Evolutionary conservation across 2,329 filamentous ascomycete genomes (phyloP), one percentile per base, ranked within the genome.

Genomic region (Coniochaeta hoffmannii): DNA sequence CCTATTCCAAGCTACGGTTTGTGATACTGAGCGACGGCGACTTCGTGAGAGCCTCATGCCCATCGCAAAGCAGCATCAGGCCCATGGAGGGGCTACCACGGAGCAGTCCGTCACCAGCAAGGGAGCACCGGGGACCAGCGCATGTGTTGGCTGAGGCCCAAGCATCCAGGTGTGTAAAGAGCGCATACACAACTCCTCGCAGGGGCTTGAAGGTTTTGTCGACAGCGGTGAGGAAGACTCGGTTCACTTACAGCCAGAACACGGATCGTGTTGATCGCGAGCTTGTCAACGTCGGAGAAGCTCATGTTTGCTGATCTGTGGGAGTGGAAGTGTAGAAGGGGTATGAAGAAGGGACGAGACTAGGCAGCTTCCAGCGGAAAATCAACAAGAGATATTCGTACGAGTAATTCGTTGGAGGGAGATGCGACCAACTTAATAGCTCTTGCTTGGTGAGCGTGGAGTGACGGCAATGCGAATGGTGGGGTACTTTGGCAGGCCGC

Each of bases 211-310:
- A n/a, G 12, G 41, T 28, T 4, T 3, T 8, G 24, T 26, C 30
- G 41, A 51, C 53, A 41, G 6, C 8, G 63, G 63, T 58, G 63
- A 59, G 58, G 59, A 60, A 57, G 57, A 54, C 51, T 28, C 57
- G 58, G 59, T 58, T 55, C 60, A 87, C 91, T 76, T 87, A 97
- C 94, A 73, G 94, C 92, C 68, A 99, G 85, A 71, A 90, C 77
- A 74, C 94, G 90, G 81, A 99, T 97, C 75, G 93, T 96, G 87
- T 97, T 97, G 80, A 99, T 90, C 71, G 90, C 89, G 77, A 91
- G 84, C 81, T 87, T 80, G 75, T 99, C 94, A 71, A 86, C 75
- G 69, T 97, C 89, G 73, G 82, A 82, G 83, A 89, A 97, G 74
- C 86, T 86, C 93, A 97, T 97, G 74, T 70, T 85, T 74, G 71